These are phyloP conservation scores for Scenedesmus sp. DNA, from an alignment of 163 green algal species.

Conservation along the genomic window DNA sequence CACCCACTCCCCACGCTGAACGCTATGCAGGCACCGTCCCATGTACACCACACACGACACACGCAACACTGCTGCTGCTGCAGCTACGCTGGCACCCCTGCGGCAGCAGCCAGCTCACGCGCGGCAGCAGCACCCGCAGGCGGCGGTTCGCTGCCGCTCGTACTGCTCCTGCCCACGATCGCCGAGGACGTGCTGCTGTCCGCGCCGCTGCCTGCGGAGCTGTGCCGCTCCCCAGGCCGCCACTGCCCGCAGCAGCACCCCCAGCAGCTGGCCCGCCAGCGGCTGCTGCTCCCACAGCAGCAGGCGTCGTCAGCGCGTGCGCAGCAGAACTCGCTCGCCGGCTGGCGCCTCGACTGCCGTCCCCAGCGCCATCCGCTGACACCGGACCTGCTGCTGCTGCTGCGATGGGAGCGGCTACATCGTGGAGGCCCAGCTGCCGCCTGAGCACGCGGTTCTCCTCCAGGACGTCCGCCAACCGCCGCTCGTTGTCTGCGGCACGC, in stretches of 20 bases:
- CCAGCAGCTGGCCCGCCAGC: background rate
- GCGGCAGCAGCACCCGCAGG: conserved; percentile 1
- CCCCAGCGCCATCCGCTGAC: background rate
- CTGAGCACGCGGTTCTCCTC: background rate
- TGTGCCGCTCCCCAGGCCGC: background rate
- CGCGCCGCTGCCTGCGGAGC: background rate
- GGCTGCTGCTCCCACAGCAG: background rate
- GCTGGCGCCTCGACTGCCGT: background rate
- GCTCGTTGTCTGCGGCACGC: background rate
- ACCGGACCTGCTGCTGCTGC: background rate
- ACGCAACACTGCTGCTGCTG: background rate
- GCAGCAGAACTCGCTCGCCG: background rate
- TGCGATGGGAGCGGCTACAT: background rate
- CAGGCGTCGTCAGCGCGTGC: background rate
- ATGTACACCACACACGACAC: background rate
- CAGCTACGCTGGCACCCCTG: background rate
- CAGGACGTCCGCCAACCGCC: background rate
- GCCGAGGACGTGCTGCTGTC: background rate
- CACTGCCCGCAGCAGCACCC: background rate
- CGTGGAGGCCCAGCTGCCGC: background rate
- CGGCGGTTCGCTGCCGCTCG: background rate
- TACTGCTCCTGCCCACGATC: background rate
- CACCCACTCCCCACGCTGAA: too few species aligned
- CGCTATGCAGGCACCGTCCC: background rate
- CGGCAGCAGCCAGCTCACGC: background rate